Percentiles rank a stretch among this genome's conserved stretches.
These are phyloP conservation scores for Penicillium crystallinum DNA, from an alignment of 495 filamentous ascomycete species.

Conservation along the genomic window DNA sequence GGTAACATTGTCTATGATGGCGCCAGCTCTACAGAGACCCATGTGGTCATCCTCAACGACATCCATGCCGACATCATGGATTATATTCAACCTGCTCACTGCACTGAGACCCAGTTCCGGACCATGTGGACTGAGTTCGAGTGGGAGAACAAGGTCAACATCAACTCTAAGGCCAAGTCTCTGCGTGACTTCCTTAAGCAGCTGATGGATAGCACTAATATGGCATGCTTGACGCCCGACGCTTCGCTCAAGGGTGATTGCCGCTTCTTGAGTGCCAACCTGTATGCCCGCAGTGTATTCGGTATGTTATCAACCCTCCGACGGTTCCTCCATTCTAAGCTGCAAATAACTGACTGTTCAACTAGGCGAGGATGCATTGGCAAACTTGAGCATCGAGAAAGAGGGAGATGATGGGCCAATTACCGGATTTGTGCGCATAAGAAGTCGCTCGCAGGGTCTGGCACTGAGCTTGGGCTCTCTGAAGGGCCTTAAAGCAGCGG, in stretches of 20 bases:
- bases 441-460: constrained; percentile 93
- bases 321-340: constrained; percentile 5
- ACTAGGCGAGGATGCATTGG: constrained; percentile 94
- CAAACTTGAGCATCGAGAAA: constrained; percentile 97
- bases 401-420: constrained; percentile 93
- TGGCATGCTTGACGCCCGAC: constrained; percentile 96
- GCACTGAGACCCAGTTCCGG: constrained; percentile 96
- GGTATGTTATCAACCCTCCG: constrained; percentile 55
- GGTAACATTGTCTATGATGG: constrained; percentile 99
- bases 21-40: constrained; percentile 87
- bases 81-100: constrained; percentile 96
- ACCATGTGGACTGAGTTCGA: constrained; percentile 99
- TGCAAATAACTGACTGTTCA: constrained; percentile 21
- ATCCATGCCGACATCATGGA: constrained; percentile 99
- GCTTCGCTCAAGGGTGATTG: constrained; percentile 96
- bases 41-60: constrained; percentile 98
- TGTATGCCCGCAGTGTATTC: constrained; percentile 97
- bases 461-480: constrained; percentile 90
- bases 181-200: constrained; percentile 90
- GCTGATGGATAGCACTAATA: constrained; percentile 96
- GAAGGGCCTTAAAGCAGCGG: constrained; percentile 75
- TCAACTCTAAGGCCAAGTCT: constrained; percentile 92
- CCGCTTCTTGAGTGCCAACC: constrained; percentile 93
- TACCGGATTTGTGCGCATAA: constrained; percentile 98
- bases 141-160: constrained; percentile 99